Evolutionary conservation across 2,329 filamentous ascomycete species (phyloP), one percentile per base, ranked within the genome.

Genomic region (Mycogone perniciosa): DNA sequence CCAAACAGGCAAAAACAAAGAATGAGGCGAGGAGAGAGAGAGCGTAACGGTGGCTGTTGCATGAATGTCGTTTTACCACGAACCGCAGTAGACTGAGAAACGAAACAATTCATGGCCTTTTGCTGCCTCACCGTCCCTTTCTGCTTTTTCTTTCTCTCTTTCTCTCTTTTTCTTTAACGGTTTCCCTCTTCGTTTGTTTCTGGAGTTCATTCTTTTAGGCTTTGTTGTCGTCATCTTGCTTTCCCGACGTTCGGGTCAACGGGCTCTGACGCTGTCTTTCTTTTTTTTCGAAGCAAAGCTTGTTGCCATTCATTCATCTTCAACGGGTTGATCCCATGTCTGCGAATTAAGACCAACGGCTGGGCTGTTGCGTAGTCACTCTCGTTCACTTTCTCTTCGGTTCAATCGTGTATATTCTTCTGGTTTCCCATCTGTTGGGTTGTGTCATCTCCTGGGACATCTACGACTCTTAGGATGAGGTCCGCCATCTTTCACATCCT

Each of bases 311-410:
- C 48, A 26, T 44, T 51, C 43, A 31, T 46, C 42, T 41, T 50
- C 27, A n/a, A 20, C 31, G 42, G 46, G 41, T 33, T 54, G 33
- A 46, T 44, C 48, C 43, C 41, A 39, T 45, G 46, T 38, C 7
- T 37, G 31, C 29, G 30, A 37, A 34, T 48, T 40, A 33, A 5
- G 45, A 50, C 39, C 54, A 55, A 59, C 55, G 55, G 61, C 61
- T 60, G 61, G 59, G 60, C 59, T 60, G 61, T 61, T 61, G 49
- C 8, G 3, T 42, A 46, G 35, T 51, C 38, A 35, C 40, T 46
- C 37, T 46, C 35, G 41, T 13, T 10, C 37, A 29, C 43, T 29
- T 20, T 26, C 11, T 31, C 42, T 39, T 31, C 9, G 6, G 27
- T 11, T 48, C 29, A 8, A 41, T 48, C 27, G 29, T 35, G n/a